Base-by-base conservation (phyloP, 148 eudicot genomes). In the Rhododendron molle region DNA sequence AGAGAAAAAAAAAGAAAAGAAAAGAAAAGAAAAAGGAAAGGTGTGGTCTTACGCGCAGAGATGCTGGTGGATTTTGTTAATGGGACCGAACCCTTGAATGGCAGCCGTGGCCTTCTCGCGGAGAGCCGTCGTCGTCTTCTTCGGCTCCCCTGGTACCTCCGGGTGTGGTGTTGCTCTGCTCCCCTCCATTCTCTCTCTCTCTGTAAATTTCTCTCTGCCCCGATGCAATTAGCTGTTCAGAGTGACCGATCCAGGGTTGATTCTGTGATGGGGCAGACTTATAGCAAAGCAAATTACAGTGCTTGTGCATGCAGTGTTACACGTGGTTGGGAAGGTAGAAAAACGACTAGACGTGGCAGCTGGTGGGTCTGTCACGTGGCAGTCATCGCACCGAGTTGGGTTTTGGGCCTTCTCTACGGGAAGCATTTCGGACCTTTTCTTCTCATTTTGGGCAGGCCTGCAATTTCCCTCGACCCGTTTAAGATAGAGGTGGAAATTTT, bases 61-160 rank as follows among this genome's bases (percentile, higher is more conserved):
- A 84, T 96, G 98, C 83, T 96, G 98, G 85, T 96, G 98, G 89
- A 96, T 94, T 26, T 91, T 89, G 91, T 94, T 96, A 77, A 94
- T 8, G 13, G 98, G 98, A 43, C 90, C 95, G 21, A 96, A 96
- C 16, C 88, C 88, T 87, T 96, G 98, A 54, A 96, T 88, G 47
- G 94, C 86, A 38, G 96, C 89, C 12, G 95, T 89, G 83, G 95
- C 95, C 30, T 92, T 91, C 87, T 96, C 95, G 4, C 92, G 89
- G 86, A 94, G 49, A 74, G 95, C 81, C 28, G 95, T 92, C 82
- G 89, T 86, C 26, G 90, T 91, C 82, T 87, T 86, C 5, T 91
- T 95, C 0, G 92, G 88, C 86, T 94, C 93, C 0, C 98, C 98
- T 67, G 96, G 97, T 18, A 94, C 87, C 15, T 85, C 87, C 0